Evolutionary conservation across 345 rosid species (phyloP).

Genomic region (Rhodamnia rubescens): DNA sequence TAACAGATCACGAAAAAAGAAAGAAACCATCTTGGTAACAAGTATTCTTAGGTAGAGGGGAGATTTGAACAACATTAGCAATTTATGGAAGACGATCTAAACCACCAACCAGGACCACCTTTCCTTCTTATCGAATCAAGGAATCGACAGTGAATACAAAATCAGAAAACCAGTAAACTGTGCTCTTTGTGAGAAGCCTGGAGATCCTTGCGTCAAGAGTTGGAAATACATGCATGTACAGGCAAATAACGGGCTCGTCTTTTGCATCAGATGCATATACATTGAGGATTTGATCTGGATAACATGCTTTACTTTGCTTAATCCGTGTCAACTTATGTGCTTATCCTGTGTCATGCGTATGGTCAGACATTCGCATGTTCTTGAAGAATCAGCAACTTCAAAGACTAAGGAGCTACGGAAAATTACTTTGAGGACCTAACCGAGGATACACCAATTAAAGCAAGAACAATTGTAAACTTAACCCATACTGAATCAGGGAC

Average conservation of each 20-base stretch:
- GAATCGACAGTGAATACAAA: neutral
- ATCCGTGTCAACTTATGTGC: neutral
- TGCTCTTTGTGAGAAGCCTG: neutral
- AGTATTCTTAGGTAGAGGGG: neutral
- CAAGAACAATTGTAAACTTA: neutral
- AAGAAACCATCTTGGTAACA: neutral
- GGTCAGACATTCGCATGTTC: neutral
- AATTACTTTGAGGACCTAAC: neutral
- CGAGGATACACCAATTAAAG: neutral
- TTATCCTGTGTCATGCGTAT: neutral
- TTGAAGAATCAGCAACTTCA: neutral
- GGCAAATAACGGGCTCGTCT: neutral
- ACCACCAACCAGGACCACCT: neutral
- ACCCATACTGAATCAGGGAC: neutral
- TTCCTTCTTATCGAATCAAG: neutral
- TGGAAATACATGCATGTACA: neutral
- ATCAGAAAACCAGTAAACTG: neutral
- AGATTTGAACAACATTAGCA: neutral
- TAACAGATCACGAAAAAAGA: neutral
- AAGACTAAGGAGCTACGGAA: neutral
- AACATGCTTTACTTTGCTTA: neutral
- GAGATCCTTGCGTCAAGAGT: neutral
- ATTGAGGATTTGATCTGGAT: too few species aligned
- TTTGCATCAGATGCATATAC: too few species aligned
- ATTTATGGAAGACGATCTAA: neutral